phyloP scores from a whole-genome alignment of 768 basidiomycete genomes.

The Leccinum truebloodii region DNA sequence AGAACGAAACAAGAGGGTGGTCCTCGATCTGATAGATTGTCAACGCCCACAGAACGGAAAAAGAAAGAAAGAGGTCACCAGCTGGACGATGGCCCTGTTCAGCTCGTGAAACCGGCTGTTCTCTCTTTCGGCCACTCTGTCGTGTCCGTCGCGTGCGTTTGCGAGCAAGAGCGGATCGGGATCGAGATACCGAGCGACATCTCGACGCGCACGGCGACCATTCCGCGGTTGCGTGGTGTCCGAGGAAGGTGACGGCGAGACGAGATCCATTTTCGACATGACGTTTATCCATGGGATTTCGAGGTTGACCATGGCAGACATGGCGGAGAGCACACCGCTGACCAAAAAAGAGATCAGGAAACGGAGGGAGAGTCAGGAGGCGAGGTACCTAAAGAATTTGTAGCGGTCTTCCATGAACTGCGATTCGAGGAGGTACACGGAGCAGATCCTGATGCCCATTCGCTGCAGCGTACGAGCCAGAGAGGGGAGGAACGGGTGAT shows the following conservation, averaged over 20 bases:
- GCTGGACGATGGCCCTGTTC: slow-evolving; percentile 92
- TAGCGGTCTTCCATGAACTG: slow-evolving; percentile 99
- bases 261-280: slow-evolving; percentile 99
- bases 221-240: slow-evolving; percentile 60
- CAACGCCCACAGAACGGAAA: background rate
- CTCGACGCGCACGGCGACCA: slow-evolving; percentile 68
- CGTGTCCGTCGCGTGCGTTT: slow-evolving; percentile 48
- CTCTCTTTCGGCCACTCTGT: slow-evolving; percentile 45
- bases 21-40: slow-evolving; percentile 79
- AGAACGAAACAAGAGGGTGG: slow-evolving; percentile 95
- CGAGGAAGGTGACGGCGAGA: slow-evolving; percentile 45
- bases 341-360: slow-evolving; percentile 3
- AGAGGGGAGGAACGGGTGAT: slow-evolving; percentile 93
- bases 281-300: slow-evolving; percentile 97
- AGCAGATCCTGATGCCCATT: slow-evolving; percentile 84
- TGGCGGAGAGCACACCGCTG: slow-evolving; percentile 93
- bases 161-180: slow-evolving; percentile 90
- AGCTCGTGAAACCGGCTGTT: slow-evolving; percentile 90
- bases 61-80: slow-evolving; percentile 47
- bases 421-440: slow-evolving; percentile 91
- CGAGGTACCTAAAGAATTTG: slow-evolving; percentile 87
- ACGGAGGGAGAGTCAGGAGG: background rate
- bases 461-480: slow-evolving; percentile 75
- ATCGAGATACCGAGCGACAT: slow-evolving; percentile 94
- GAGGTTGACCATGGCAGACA: slow-evolving; percentile 99